Conservation (phyloP, 371 early-diverging fungal genomes). For the Coemansia sp. region DNA sequence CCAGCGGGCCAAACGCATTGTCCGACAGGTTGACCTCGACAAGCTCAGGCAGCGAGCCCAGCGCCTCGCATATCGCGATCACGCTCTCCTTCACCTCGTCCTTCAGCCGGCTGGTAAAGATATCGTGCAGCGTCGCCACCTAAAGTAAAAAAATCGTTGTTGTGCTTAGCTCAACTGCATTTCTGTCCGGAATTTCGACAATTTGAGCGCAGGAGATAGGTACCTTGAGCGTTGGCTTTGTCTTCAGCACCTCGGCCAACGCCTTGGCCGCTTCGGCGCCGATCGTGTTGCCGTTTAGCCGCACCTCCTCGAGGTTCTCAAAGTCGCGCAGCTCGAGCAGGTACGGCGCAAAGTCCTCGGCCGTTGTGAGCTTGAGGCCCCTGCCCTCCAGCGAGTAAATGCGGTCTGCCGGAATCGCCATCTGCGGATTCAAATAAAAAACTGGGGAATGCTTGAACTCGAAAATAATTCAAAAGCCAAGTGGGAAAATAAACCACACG, state of each 20-base stretch:
- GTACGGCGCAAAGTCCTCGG: conserved; percentile 75
- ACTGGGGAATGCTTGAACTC: too few species aligned
- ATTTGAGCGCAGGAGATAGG: not conserved
- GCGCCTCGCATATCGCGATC: conserved; percentile 79
- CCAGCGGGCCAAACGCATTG: conserved; percentile 97
- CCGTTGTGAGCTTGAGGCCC: conserved; percentile 77
- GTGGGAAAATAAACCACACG: not conserved
- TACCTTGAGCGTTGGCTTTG: conserved; percentile 73
- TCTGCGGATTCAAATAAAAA: conserved; percentile 4
- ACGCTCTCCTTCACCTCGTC: conserved; percentile 86
- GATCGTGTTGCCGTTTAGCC: conserved; percentile 90
- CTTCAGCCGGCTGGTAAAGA: conserved; percentile 91
- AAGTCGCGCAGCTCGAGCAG: conserved; percentile 66
- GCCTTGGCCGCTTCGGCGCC: conserved; percentile 90
- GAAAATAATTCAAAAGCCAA: too few species aligned
- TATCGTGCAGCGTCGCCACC: conserved; percentile 77
- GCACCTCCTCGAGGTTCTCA: conserved; percentile 69
- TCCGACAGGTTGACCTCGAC: conserved; percentile 87
- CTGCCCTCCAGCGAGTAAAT: conserved; percentile 53
- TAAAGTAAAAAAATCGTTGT: too few species aligned
- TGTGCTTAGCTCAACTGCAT: not conserved
- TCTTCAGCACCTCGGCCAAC: conserved; percentile 72
- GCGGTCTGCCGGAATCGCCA: conserved; percentile 42
- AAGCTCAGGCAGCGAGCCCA: conserved; percentile 73
- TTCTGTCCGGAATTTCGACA: not conserved